A percentile compares a stretch with the other conserved stretches of the same genome.
These are phyloP conservation scores for Tuber microsphaerosporum DNA, from an alignment of 495 filamentous ascomycete species.

Conservation along the genomic window DNA sequence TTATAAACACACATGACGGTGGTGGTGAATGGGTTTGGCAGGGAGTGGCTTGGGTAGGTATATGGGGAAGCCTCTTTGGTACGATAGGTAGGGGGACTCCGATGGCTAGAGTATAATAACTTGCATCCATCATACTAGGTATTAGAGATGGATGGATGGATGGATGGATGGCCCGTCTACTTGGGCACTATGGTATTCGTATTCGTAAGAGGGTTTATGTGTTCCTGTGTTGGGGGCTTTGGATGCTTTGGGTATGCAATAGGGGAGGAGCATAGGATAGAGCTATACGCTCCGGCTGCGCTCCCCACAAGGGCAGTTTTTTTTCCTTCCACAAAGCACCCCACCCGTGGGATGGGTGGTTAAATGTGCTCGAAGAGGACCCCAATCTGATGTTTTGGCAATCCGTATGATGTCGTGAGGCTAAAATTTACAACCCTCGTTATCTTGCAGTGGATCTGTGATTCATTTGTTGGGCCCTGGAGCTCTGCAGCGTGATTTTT, in stretches of 20 bases:
- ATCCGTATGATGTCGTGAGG: background rate
- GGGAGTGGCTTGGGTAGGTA: background rate
- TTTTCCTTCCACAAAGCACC: too few relatives aligned
- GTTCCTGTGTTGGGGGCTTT: background rate
- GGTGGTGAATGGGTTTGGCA: background rate
- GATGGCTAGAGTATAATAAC: background rate
- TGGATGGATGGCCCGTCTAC: background rate
- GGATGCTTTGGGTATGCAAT: background rate
- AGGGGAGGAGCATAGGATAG: background rate
- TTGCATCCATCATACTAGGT: background rate
- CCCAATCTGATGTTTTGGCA: background rate
- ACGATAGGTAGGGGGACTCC: background rate
- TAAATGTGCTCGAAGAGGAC: background rate
- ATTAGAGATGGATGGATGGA: background rate
- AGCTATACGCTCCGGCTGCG: too few relatives aligned
- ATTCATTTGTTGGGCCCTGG: background rate
- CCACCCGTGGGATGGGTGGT: background rate
- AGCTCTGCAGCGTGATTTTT: background rate
- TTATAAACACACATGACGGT: background rate
- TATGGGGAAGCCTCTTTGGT: background rate
- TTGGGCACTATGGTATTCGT: background rate
- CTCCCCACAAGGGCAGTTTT: too few relatives aligned
- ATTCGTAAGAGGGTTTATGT: background rate
- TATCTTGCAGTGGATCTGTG: background rate
- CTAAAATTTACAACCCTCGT: background rate